Evolutionary conservation across 768 basidiomycete species (phyloP).

Genomic region (Leccinum disarticulatum): DNA sequence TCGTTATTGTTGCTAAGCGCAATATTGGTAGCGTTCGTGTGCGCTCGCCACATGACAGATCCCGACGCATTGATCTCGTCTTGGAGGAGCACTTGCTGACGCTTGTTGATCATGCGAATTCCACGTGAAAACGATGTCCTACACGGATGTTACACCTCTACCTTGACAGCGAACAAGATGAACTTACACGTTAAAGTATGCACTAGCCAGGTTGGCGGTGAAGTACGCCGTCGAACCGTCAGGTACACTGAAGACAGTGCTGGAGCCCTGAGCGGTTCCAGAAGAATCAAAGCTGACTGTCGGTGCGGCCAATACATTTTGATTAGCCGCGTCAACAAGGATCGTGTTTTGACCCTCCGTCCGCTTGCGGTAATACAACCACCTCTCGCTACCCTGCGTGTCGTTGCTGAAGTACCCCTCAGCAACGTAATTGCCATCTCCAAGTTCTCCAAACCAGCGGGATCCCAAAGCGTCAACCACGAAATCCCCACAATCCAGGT

Average conservation of each 20-base stretch:
- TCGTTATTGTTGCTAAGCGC: slow-evolving; percentile 52
- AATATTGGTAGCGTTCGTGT: slow-evolving; percentile 87
- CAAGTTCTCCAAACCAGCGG: slow-evolving; percentile 94
- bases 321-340: slow-evolving; percentile 72
- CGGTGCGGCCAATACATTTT: slow-evolving; percentile 71
- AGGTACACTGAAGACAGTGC: slow-evolving; percentile 69
- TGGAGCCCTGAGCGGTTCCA: slow-evolving; percentile 77
- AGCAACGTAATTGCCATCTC: slow-evolving; percentile 82
- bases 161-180: not conserved
- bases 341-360: slow-evolving; percentile 98
- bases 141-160: slow-evolving; percentile 15
- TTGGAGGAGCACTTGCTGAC: slow-evolving; percentile 88
- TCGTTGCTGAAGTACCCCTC: slow-evolving; percentile 77
- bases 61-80: slow-evolving; percentile 76
- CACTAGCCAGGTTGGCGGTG: slow-evolving; percentile 71
- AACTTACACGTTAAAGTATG: slow-evolving; percentile 73
- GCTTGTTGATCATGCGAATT: slow-evolving; percentile 75
- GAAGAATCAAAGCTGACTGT: slow-evolving; percentile 50
- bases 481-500: slow-evolving; percentile 93
- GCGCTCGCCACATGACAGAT: slow-evolving; percentile 84
- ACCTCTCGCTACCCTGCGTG: slow-evolving; percentile 65
- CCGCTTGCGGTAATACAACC: slow-evolving; percentile 94
- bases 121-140: slow-evolving; percentile 82
- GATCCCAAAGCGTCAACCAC: slow-evolving; percentile 91
- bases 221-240: slow-evolving; percentile 77